Percentiles rank a stretch among this genome's conserved stretches.
phyloP scores from a whole-genome alignment of 225 moss, liverwort and hornwort genomes.

The Neckera pumila region DNA sequence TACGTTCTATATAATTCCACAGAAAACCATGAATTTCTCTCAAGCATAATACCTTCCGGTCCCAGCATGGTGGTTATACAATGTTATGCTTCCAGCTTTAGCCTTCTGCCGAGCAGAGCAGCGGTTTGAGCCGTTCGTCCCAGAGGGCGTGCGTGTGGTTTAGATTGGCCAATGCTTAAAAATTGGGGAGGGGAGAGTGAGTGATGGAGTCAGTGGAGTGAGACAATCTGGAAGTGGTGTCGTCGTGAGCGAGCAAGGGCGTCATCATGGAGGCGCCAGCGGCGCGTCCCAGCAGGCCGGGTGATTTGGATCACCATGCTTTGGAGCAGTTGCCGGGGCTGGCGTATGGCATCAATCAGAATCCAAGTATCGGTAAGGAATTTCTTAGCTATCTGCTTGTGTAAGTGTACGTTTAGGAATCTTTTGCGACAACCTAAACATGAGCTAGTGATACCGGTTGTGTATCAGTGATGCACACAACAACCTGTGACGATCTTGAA shows the following conservation, averaged over 20 bases:
- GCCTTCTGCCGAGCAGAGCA: too few species aligned
- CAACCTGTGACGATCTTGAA: neutral
- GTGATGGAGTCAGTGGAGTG: neutral
- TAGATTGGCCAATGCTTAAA: neutral
- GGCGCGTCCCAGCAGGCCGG: constrained; percentile 18
- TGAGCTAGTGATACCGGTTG: neutral
- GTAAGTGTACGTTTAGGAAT: neutral
- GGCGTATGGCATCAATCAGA: constrained; percentile 18
- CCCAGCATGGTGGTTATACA: too few species aligned
- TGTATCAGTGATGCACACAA: neutral
- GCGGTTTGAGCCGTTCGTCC: too few species aligned
- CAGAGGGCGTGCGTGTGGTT: neutral
- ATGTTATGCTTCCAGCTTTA: too few species aligned
- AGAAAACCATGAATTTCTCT: too few species aligned
- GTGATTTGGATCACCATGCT: constrained; percentile 30
- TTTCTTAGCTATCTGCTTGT: neutral
- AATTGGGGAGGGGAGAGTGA: neutral
- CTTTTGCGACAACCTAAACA: too few species aligned
- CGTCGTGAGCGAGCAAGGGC: neutral
- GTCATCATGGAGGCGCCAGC: neutral
- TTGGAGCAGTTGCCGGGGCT: constrained; percentile 34
- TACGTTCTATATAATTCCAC: too few species aligned
- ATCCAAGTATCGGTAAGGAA: constrained; percentile 17
- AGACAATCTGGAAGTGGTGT: neutral
- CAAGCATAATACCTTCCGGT: too few species aligned